Percentiles rank a stretch among this genome's conserved stretches.
These are phyloP conservation scores for Verbascum thapsus DNA, from an alignment of 257 asterid genomes.

Conservation along the genomic window DNA sequence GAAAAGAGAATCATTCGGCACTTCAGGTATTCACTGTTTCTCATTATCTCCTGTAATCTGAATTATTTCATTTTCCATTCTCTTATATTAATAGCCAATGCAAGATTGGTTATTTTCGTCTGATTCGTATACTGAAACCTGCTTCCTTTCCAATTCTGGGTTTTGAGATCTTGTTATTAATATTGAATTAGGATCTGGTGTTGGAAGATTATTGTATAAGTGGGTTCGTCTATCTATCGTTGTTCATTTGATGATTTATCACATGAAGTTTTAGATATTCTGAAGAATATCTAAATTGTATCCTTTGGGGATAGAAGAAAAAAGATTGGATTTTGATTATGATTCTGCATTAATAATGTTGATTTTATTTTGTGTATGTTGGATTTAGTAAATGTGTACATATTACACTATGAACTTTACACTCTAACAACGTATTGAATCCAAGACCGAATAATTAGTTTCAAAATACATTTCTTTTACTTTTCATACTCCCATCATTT, in stretches of 20 bases:
- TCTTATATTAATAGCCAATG: slow-evolving; percentile 11
- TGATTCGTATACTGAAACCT: background rate
- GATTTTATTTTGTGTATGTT: slow-evolving; percentile 15
- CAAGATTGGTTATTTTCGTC: slow-evolving; percentile 26
- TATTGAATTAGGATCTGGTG: slow-evolving; percentile 36
- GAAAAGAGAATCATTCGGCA: slow-evolving; percentile 28
- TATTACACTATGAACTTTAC: too few relatives aligned
- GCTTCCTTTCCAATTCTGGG: too few relatives aligned
- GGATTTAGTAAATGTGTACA: too few relatives aligned
- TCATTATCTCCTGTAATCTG: slow-evolving; percentile 30
- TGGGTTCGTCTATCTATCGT: background rate
- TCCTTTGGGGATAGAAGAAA: background rate
- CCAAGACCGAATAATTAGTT: too few relatives aligned
- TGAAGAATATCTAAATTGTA: too few relatives aligned
- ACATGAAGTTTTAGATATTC: too few relatives aligned
- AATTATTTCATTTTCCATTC: slow-evolving; percentile 26
- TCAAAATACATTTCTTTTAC: too few relatives aligned
- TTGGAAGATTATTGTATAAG: background rate
- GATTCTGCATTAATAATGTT: slow-evolving; percentile 10
- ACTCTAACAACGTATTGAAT: too few relatives aligned
- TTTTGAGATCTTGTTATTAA: slow-evolving; percentile 30
- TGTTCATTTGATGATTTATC: too few relatives aligned
- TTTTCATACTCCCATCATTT: slow-evolving; percentile 9
- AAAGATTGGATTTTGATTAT: slow-evolving; percentile 35
- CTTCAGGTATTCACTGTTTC: slow-evolving; percentile 34